A percentile compares a stretch with the other conserved stretches of the same genome.
These are phyloP conservation scores for Podaxis mareebaensis DNA, from an alignment of 768 basidiomycete species.

Conservation along the genomic window DNA sequence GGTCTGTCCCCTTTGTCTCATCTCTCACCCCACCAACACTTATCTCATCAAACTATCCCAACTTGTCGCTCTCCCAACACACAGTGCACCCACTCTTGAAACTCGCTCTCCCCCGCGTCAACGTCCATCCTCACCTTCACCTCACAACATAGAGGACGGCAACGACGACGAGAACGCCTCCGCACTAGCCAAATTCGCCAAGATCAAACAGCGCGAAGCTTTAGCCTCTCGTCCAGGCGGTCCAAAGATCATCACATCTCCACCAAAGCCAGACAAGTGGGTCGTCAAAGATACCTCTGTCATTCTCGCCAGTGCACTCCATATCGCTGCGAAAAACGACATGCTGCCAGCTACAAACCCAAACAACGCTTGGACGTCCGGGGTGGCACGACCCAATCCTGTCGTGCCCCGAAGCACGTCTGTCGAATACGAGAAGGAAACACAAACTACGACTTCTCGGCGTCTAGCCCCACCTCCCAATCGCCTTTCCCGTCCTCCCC, in stretches of 20 bases:
- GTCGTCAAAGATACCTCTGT: constrained; percentile 81
- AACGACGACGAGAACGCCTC: constrained; percentile 41
- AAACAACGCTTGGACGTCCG: constrained; percentile 67
- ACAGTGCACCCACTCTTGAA: constrained; percentile 55
- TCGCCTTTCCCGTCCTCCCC: constrained; percentile 22
- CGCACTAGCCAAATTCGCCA: constrained; percentile 44
- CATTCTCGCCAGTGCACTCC: constrained; percentile 81
- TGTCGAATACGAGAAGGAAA: constrained; percentile 75
- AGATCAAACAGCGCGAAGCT: constrained; percentile 44
- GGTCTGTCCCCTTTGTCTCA: constrained; percentile 43
- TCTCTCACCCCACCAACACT: constrained; percentile 18
- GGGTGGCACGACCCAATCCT: constrained; percentile 43
- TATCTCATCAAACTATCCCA: constrained; percentile 18
- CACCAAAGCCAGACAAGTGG: constrained; percentile 71
- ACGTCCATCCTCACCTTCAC: constrained; percentile 36
- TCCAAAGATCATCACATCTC: constrained; percentile 44
- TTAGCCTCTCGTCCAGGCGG: constrained; percentile 32
- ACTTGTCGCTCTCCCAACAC: constrained; percentile 18
- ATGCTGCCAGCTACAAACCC: constrained; percentile 42
- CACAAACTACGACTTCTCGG: constrained; percentile 52
- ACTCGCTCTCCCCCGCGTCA: constrained; percentile 62
- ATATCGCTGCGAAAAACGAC: constrained; percentile 54
- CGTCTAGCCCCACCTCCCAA: constrained; percentile 66
- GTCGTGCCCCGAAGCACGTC: constrained; percentile 72
- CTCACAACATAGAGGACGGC: constrained; percentile 29